Evolutionary conservation across 192 early-diverging fungal species (phyloP).

Genomic region (Linnemannia elongata): DNA sequence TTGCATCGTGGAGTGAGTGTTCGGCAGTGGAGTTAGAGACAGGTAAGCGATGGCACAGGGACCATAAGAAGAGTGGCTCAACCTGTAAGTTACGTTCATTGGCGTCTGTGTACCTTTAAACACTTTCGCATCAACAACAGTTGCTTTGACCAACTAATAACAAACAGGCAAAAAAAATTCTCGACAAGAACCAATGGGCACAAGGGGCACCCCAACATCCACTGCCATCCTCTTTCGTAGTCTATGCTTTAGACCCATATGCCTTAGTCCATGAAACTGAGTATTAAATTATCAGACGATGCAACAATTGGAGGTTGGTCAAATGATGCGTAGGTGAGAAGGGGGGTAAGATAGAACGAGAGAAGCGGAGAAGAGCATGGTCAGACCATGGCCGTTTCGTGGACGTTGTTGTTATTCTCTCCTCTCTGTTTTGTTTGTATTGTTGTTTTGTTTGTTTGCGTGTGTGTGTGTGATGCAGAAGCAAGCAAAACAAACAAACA

Average conservation of each 20-base stretch:
- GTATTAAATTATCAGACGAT: not conserved
- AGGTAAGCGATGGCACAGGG: too few relatives aligned
- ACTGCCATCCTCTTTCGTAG: too few relatives aligned
- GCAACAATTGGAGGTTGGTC: not conserved
- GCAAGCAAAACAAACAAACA: not conserved
- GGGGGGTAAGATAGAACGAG: not conserved
- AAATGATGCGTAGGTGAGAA: not conserved
- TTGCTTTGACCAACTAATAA: too few relatives aligned
- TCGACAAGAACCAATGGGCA: too few relatives aligned
- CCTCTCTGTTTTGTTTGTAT: not conserved
- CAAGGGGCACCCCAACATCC: too few relatives aligned
- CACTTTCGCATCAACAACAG: too few relatives aligned
- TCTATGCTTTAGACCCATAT: not conserved
- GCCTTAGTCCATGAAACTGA: not conserved
- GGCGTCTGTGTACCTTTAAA: too few relatives aligned
- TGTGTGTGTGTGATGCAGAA: not conserved
- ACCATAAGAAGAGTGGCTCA: too few relatives aligned
- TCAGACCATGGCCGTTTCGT: constrained; percentile 9
- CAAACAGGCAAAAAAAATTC: too few relatives aligned
- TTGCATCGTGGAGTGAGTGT: too few relatives aligned
- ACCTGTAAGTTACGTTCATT: too few relatives aligned
- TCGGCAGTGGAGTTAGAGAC: too few relatives aligned
- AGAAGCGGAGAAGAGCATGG: not conserved
- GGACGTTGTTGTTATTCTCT: not conserved
- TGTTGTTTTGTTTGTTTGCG: not conserved